Evolutionary conservation across 208 protist species (phyloP), one percentile per base, ranked within the genome.

Genomic region (Vickermania spadyakhi): DNA sequence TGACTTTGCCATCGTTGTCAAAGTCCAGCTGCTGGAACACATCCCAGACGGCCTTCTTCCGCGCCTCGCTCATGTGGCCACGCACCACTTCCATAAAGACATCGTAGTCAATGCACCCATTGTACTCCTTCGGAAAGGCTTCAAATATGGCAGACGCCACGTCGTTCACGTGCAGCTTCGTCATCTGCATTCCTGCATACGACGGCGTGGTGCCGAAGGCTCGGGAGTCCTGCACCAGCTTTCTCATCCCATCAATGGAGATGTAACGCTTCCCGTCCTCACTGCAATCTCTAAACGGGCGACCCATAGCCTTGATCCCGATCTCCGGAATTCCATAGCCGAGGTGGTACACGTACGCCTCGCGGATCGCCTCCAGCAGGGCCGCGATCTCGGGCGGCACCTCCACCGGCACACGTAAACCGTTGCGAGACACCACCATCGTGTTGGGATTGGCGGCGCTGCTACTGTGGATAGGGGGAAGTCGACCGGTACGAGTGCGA

Each of bases 261-360:
- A 94, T 89, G 77, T 81, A 94, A 2, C 87, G 84, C n/a, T 77
- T 77, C 18, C 89, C 89, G 61, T 93, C 84, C 22, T 50, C 76
- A 52, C 62, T 63, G 18, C 85, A 81, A 11, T 68, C 25, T 53
- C 85, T 80, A 52, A 93, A 96, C 1, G 84, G 90, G 4, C 86
- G 73, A 0, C 90, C 90, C 84, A 94, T 93, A 13, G 83, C 85
- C 52, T 96, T 96, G 52, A 95, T 89, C 62, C 89, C 89, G 27
- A 93, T 72, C 75, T 92, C 85, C n/a, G 87, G 84, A 51, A 94
- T 87, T 21, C 90, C 84, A 18, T 82, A 84, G 22, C 86, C 86
- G 1, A 65, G 73, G 60, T 92, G 66, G 29, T 79, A 42, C 31
- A 93, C 72, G 77, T 93, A 93, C 0, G 86, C 87, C 22, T 88